Conservation (phyloP, 805 yeast species). For the Pichia occidentalis region DNA sequence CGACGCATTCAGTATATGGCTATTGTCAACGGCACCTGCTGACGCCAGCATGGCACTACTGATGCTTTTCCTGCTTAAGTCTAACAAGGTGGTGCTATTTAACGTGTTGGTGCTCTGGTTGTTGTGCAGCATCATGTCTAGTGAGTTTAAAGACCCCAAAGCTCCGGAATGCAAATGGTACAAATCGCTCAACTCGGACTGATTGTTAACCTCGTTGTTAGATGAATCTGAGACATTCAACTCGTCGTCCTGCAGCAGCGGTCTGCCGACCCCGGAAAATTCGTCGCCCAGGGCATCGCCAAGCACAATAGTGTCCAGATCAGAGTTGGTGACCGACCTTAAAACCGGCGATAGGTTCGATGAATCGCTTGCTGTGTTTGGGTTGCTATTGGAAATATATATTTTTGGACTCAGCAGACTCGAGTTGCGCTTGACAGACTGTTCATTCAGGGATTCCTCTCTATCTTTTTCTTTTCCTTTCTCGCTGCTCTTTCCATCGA, state of each 20-base stretch:
- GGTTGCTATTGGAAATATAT: too few species aligned
- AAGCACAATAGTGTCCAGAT: too few species aligned
- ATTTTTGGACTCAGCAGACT: too few species aligned
- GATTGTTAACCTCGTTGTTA: neutral
- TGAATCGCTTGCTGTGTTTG: too few species aligned
- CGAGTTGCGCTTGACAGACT: neutral
- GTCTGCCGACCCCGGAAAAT: too few species aligned
- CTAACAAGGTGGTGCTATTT: neutral
- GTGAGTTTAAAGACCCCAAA: conserved; percentile 3
- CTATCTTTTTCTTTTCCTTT: neutral
- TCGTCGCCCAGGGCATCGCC: too few species aligned
- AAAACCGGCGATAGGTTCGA: too few species aligned
- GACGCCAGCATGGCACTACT: neutral
- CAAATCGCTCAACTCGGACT: neutral
- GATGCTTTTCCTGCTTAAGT: neutral
- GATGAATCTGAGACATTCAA: conserved; percentile 5
- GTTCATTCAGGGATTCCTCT: neutral
- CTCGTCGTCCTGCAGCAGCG: too few species aligned
- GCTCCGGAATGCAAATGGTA: conserved; percentile 1
- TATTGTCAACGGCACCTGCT: neutral
- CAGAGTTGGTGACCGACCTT: too few species aligned
- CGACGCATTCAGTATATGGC: neutral
- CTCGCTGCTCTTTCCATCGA: too few species aligned
- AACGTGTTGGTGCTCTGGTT: conserved; percentile 2
- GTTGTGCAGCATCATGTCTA: conserved; percentile 5